Base-by-base conservation (phyloP, 306 rosid species). In the Prunus kanzakura region DNA sequence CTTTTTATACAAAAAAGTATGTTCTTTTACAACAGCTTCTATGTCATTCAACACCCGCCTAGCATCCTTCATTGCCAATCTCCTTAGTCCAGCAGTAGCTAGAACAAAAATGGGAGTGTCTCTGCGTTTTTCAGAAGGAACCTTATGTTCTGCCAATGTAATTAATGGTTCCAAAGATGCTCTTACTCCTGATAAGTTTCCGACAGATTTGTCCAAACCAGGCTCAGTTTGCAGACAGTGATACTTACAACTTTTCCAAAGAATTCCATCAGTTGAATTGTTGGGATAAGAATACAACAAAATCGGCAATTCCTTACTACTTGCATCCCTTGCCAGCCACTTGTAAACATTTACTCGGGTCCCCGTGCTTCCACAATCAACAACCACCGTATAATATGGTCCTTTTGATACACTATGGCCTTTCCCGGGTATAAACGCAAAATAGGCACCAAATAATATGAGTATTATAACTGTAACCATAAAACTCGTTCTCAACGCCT, bases 221-320 rank as follows among this genome's bases (percentile, higher is more conserved):
- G 96, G 97, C 74, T 89, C 88, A 4, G 98, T 93, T 87, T 93
- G 98, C 89, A 93, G 85, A 66, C 92, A 91, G 77, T 91, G 98
- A 69, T 93, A 91, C 69, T 82, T 79, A 70, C 97, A 91, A 70
- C 43, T 76, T 80, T 89, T 86, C 83, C 78, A 55, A 69, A 88
- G 82, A 15, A 85, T 80, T 71, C 51, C 81, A 68, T n/a, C 69
- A 13, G 82, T 89, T 57, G 82, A 62, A 60, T 86, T 86, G 72
- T 89, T 86, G 61, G 92, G 93, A 83, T 83, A 89, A 0, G 89
- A 81, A 83, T 81, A 84, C 78, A 91, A 76, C 85, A 93, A 82
- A 76, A 82, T 47, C 29, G 92, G 93, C 83, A 87, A 84, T 3
- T 82, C 79, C 51, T 49, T 69, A n/a, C 73, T 75, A 55, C 76